Evolutionary conservation across 352 stramenopile species (phyloP).

Genomic region (Aphanomyces astaci): DNA sequence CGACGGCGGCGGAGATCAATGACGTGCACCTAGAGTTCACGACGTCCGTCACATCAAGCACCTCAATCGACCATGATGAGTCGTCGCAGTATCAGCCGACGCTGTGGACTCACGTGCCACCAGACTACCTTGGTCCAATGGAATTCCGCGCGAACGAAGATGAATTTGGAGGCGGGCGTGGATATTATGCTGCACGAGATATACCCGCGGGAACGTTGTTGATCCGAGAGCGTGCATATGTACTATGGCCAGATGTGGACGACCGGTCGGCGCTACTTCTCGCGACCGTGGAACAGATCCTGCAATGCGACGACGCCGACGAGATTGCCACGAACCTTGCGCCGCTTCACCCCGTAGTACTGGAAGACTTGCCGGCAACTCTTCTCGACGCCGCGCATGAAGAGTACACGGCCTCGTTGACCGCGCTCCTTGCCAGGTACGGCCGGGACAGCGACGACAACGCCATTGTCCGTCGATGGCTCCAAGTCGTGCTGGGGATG

Average conservation of each 20-base stretch:
- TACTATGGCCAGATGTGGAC: constrained; percentile 85
- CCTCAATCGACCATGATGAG: constrained; percentile 17
- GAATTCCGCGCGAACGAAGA: constrained; percentile 46
- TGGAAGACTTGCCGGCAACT: constrained; percentile 53
- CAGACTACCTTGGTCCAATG: constrained; percentile 77
- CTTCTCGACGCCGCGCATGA: constrained; percentile 41
- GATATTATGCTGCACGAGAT: constrained; percentile 76
- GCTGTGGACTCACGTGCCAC: constrained; percentile 67
- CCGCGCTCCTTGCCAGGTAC: constrained; percentile 41
- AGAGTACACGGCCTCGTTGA: constrained; percentile 43
- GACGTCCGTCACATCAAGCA: not conserved
- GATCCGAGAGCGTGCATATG: constrained; percentile 83
- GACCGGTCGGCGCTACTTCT: constrained; percentile 80
- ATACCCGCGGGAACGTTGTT: constrained; percentile 83
- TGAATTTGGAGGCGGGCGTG: constrained; percentile 69
- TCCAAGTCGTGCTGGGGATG: constrained; percentile 85
- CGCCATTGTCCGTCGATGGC: constrained; percentile 57
- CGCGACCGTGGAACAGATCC: constrained; percentile 79
- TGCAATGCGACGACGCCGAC: constrained; percentile 55
- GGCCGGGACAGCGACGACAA: constrained; percentile 28
- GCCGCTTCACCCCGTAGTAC: constrained; percentile 78
- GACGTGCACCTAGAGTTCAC: constrained; percentile 22
- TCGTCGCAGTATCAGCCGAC: constrained; percentile 40
- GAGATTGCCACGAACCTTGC: constrained; percentile 70
- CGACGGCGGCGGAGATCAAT: not conserved